Evolutionary conservation across 2,329 filamentous ascomycete species (phyloP).

Genomic region (Daldinia eschscholtzii): DNA sequence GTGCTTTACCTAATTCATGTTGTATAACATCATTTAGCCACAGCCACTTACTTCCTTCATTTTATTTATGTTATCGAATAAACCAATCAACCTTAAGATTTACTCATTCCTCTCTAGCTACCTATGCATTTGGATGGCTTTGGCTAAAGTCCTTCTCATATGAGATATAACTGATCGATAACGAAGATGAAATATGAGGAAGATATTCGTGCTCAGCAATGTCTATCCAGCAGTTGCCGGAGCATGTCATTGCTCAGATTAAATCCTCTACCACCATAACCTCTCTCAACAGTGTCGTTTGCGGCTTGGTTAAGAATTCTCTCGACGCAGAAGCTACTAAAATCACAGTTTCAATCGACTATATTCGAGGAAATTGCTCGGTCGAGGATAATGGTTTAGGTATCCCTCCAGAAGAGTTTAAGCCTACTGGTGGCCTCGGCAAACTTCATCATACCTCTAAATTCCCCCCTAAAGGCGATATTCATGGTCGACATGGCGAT

Average conservation of each 20-base stretch:
- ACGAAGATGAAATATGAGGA: slow-evolving; percentile 33
- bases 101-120: neutral
- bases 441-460: slow-evolving; percentile 86
- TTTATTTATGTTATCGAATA: neutral
- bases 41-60: neutral
- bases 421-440: slow-evolving; percentile 75
- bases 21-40: slow-evolving; percentile 6
- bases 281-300: slow-evolving; percentile 76
- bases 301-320: slow-evolving; percentile 83
- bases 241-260: slow-evolving; percentile 80
- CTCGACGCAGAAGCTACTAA: slow-evolving; percentile 81
- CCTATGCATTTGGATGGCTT: slow-evolving; percentile 1
- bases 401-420: slow-evolving; percentile 80
- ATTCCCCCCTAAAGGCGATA: slow-evolving; percentile 59
- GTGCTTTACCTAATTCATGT: slow-evolving; percentile 1
- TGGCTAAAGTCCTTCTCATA: neutral
- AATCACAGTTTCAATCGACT: slow-evolving; percentile 79
- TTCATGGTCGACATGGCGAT: slow-evolving; percentile 76
- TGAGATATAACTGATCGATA: neutral
- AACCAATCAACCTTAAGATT: neutral
- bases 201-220: slow-evolving; percentile 53
- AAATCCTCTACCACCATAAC: slow-evolving; percentile 86
- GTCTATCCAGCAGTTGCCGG: slow-evolving; percentile 77
- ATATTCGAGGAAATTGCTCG: slow-evolving; percentile 78
- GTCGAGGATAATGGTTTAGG: slow-evolving; percentile 89